Base-by-base conservation (phyloP, 495 filamentous ascomycete genomes). In the Xylaria grammica region DNA sequence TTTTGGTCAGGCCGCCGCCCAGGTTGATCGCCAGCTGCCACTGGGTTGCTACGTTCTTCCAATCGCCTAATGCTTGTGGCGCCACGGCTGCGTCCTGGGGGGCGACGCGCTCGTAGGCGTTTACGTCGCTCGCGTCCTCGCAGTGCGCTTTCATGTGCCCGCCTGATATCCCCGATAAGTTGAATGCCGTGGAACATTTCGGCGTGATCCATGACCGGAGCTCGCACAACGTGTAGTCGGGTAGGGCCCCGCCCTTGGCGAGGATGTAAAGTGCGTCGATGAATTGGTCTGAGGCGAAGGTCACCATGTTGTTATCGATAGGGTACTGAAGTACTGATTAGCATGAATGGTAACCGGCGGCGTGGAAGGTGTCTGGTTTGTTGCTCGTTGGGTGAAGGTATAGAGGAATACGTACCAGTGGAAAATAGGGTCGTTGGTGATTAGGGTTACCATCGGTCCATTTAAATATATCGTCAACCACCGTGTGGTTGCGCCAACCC, bases 381-480 rank as follows among this genome's bases (percentile, higher is more conserved):
- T 34, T 32, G 4, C 29, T 11, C 8, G n/a, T 1, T 19, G 27
- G 15, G 13, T 17, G 24, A 34, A 24, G 20, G 27, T 17, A 9
- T 17, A 24, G 20, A 17, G 36, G 15, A 62, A 11, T 26, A 55
- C 71, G 49, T 68, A 81, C 79, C 59, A 78, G 85, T n/a, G 82
- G 82, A 67, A 92, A 93, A 40, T 89, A 73, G 0, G 90, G 89
- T 0, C 86, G 84, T 1, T 77, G 78, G 45, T 86, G 77, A 3
- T 70, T 68, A 30, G 84, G 81, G 24, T 76, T 69, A 9, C 26
- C 36, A 7, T 68, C 52, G 1, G 84, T 86, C 80, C 88, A 92
- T 15, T 81, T 77, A 69, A 93, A 93, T 24, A 93, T 72, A 30
- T 89, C 83, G 59, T 93, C 90, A 17, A 91, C 84, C 0, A 74